These are phyloP conservation scores for Apostasia shenzhenica DNA, from an alignment of 106 monocot species.

Conservation along the genomic window DNA sequence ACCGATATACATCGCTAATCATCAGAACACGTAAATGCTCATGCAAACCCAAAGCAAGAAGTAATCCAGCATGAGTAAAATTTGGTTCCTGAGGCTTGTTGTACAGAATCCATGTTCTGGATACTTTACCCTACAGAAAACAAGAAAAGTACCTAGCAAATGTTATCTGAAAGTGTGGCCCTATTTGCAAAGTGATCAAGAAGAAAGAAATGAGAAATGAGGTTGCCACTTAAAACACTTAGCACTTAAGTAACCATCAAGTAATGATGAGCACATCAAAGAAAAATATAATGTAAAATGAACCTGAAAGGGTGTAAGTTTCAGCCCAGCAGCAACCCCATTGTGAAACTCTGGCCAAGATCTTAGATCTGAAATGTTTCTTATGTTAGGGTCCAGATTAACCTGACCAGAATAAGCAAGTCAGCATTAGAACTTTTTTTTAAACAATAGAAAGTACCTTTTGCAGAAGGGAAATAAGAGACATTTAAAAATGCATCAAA, in stretches of 20 bases:
- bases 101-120: conserved; percentile 87
- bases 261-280: not conserved
- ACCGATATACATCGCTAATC: conserved; percentile 66
- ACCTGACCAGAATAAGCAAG: conserved; percentile 34
- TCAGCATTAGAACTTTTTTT: not conserved
- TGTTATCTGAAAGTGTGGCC: not conserved
- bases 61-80: conserved; percentile 81
- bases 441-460: no score
- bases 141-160: not conserved
- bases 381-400: conserved; percentile 80
- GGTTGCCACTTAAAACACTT: not conserved
- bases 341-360: conserved; percentile 98
- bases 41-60: conserved; percentile 89
- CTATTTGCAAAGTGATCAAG: not conserved
- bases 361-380: conserved; percentile 70
- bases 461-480: no score
- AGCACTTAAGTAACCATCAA: not conserved
- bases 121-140: conserved; percentile 71
- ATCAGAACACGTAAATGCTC: conserved; percentile 72
- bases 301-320: conserved; percentile 89
- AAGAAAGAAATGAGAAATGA: not conserved
- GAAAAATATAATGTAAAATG: conserved; percentile 6
- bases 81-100: conserved; percentile 86
- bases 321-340: conserved; percentile 97
- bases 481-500: no score